Evolutionary conservation across 257 asterid species (phyloP).

Genomic region (Nicotiana noctiflora): DNA sequence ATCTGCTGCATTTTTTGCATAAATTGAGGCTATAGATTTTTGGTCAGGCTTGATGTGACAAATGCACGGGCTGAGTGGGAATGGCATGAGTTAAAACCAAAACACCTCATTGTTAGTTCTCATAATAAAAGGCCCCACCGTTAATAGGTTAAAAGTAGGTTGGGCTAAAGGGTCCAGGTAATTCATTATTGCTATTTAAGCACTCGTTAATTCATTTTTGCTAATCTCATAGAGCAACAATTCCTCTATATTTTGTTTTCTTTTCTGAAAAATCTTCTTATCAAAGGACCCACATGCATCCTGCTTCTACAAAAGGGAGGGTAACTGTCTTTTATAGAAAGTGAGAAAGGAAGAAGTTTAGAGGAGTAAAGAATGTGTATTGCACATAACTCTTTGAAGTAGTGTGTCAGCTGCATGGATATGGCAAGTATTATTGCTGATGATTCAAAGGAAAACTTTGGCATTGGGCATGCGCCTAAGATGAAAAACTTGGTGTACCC

Average conservation of each 20-base stretch:
- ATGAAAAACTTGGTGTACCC: neutral
- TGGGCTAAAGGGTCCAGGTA: neutral
- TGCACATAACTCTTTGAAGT: neutral
- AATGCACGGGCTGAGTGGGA: neutral
- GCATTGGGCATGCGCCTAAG: neutral
- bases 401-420: neutral
- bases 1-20: neutral
- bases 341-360: neutral
- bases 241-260: neutral
- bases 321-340: neutral
- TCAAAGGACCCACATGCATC: neutral
- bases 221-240: neutral
- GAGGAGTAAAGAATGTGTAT: neutral
- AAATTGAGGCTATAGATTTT: neutral
- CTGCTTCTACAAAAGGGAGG: neutral
- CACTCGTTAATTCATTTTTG: neutral
- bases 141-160: neutral
- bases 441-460: neutral
- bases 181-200: neutral
- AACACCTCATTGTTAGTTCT: neutral
- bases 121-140: neutral
- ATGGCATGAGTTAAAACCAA: neutral
- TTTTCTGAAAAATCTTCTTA: neutral
- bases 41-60: neutral
- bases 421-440: neutral